These are phyloP conservation scores for Paramecium octaurelia DNA, from an alignment of 73 alveolate species.

Conservation along the genomic window DNA sequence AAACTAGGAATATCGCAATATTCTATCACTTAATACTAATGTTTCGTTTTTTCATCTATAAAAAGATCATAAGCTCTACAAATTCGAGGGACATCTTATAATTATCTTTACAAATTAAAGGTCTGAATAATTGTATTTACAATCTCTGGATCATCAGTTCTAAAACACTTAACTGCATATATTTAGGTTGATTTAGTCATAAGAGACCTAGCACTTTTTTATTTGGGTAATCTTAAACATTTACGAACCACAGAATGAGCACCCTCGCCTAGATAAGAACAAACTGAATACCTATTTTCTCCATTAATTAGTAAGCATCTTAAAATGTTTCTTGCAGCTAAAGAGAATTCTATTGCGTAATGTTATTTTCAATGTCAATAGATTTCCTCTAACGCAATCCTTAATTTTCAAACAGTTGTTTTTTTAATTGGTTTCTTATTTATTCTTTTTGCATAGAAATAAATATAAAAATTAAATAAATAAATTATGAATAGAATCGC, in stretches of 20 bases:
- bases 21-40: background rate
- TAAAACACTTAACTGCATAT: background rate
- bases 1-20: background rate
- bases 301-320: background rate
- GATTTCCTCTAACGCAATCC: background rate
- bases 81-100: background rate
- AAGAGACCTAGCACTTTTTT: background rate
- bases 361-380: background rate
- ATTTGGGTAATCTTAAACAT: background rate
- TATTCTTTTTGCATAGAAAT: background rate
- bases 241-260: constrained; percentile 18
- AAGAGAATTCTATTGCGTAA: background rate
- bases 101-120: background rate
- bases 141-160: constrained; percentile 29
- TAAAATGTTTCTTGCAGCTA: background rate
- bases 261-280: background rate
- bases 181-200: background rate
- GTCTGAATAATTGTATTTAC: constrained; percentile 7
- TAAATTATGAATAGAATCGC: background rate
- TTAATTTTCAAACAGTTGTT: background rate
- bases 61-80: background rate
- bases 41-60: constrained; percentile 19
- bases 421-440: background rate
- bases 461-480: background rate
- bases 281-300: background rate